Percentiles rank a stretch among this genome's conserved stretches.
Conservation (phyloP, 2,329 filamentous ascomycete species). For the Fusarium xylarioides region DNA sequence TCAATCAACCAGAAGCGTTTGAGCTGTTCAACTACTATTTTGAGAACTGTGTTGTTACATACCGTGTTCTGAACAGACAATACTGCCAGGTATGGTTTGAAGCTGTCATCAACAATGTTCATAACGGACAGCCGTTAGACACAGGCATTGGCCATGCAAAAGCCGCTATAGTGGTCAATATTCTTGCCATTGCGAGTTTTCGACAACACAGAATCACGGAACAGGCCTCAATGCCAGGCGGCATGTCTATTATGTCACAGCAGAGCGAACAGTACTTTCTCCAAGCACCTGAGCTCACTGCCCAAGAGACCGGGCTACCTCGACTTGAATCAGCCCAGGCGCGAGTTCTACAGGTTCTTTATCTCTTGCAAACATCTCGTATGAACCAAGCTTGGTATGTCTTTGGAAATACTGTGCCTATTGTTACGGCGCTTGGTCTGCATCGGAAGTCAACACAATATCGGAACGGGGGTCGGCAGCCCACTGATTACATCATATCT, state of each 20-base stretch:
- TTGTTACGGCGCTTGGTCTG: slow-evolving; percentile 56
- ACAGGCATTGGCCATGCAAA: slow-evolving; percentile 54
- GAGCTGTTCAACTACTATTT: slow-evolving; percentile 63
- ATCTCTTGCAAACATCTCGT: slow-evolving; percentile 65
- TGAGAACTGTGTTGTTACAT: slow-evolving; percentile 68
- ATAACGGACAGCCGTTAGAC: slow-evolving; percentile 48
- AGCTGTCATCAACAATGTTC: slow-evolving; percentile 51
- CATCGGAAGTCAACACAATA: slow-evolving; percentile 40
- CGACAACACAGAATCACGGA: slow-evolving; percentile 30
- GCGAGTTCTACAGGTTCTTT: slow-evolving; percentile 65
- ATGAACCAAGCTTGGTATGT: slow-evolving; percentile 70
- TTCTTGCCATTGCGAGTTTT: slow-evolving; percentile 56
- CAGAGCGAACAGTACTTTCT: slow-evolving; percentile 53
- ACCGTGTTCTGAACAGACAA: slow-evolving; percentile 65
- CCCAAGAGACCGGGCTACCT: slow-evolving; percentile 62
- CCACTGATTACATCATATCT: slow-evolving; percentile 53
- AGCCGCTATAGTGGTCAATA: slow-evolving; percentile 58
- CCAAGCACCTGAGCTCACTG: slow-evolving; percentile 51
- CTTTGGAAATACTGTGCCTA: slow-evolving; percentile 65
- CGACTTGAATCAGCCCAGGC: slow-evolving; percentile 66
- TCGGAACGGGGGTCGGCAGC: slow-evolving; percentile 21
- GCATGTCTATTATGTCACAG: slow-evolving; percentile 1
- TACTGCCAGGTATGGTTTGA: slow-evolving; percentile 60
- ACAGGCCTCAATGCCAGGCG: not conserved
- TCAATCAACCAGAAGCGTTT: slow-evolving; percentile 50